These are phyloP conservation scores for Prunus fruticosa DNA, from an alignment of 306 rosid species.

Conservation along the genomic window DNA sequence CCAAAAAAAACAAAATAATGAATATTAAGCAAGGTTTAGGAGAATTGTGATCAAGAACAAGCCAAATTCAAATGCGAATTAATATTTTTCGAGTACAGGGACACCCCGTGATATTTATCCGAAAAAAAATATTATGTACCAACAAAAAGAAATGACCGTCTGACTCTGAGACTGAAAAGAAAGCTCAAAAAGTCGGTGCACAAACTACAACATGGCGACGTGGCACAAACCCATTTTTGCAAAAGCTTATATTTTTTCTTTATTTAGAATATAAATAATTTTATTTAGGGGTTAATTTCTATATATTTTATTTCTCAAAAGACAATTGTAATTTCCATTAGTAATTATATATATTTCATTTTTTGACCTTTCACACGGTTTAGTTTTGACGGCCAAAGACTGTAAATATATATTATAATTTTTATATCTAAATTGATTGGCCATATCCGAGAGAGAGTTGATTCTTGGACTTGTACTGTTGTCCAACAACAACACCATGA, in stretches of 20 bases:
- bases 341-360: background rate
- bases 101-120: too few species aligned
- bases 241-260: background rate
- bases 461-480: background rate
- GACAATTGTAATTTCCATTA: background rate
- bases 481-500: background rate
- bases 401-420: too few species aligned
- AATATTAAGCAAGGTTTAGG: background rate
- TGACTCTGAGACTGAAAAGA: too few species aligned
- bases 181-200: background rate
- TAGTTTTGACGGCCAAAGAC: background rate
- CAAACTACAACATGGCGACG: conserved; percentile 9
- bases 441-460: background rate
- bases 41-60: background rate
- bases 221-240: background rate
- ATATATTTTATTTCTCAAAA: background rate
- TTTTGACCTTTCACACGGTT: background rate
- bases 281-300: background rate
- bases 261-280: background rate
- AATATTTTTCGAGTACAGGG: too few species aligned
- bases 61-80: too few species aligned
- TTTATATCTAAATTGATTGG: too few species aligned
- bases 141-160: too few species aligned
- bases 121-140: too few species aligned
- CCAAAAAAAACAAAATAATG: too few species aligned